Base-by-base conservation (phyloP, 139 green algal genomes). In the Trebouxia sp. region DNA sequence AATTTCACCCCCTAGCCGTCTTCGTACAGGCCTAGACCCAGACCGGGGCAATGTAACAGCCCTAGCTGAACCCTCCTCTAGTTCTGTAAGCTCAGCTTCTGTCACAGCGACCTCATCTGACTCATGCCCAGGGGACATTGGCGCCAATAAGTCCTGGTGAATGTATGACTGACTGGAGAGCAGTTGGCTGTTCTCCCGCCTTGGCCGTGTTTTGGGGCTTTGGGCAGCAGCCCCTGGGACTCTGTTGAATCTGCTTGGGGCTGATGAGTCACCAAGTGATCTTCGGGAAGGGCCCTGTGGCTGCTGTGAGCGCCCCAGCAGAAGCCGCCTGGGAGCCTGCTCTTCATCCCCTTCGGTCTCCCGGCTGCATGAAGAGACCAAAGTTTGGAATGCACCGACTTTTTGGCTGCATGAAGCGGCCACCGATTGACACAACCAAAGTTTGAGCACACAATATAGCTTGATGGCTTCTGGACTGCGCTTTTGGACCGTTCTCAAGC, bases 341-440 rank as follows among this genome's bases (percentile, higher is more conserved):
- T 72, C 62, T 35, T 72, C 32, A 30, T 72, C 62, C 43, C 32
- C 62, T 72, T 72, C 62, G 11, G 32, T 72, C 8, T 72, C 62
- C 32, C 62, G 32, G 43, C 62, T 72, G 62, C 32, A 72, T 28
- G 15, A 12, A 41, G 3, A 17, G 58, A n/a, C n/a, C n/a, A n/a
- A n/a, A n/a, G n/a, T n/a, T n/a, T n/a, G n/a, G n/a, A n/a, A n/a
- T n/a, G n/a, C n/a, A n/a, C n/a, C n/a, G n/a, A n/a, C n/a, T n/a
- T n/a, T n/a, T n/a, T n/a, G n/a, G n/a, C n/a, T n/a, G n/a, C n/a
- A n/a, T n/a, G n/a, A n/a, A n/a, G n/a, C n/a, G n/a, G n/a, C n/a
- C n/a, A n/a, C n/a, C n/a, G n/a, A n/a, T n/a, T n/a, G n/a, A n/a
- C n/a, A n/a, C n/a, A n/a, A n/a, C n/a, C n/a, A n/a, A n/a, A n/a